Evolutionary conservation across 768 basidiomycete genomes (phyloP).

Genomic region (Floccularia luteovirens): DNA sequence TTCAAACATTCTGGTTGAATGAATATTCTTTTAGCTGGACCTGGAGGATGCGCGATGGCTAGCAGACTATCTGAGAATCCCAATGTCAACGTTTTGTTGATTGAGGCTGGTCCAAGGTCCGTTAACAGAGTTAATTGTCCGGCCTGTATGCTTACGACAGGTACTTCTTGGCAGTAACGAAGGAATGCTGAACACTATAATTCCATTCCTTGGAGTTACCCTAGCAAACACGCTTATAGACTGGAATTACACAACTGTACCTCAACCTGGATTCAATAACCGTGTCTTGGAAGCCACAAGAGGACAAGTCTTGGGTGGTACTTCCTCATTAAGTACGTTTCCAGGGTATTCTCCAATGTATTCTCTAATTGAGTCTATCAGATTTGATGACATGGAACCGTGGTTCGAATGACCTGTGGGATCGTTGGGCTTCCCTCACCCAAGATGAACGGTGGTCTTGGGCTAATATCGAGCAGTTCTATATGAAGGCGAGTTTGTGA

Average conservation of each 20-base stretch:
- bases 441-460: conserved; percentile 1
- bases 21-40: conserved; percentile 13
- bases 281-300: background rate
- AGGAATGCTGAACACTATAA: background rate
- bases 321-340: background rate
- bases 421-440: background rate
- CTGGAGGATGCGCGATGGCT: conserved; percentile 23
- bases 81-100: conserved; percentile 16
- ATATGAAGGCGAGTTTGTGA: background rate
- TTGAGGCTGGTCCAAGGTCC: conserved; percentile 21
- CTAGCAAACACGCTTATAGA: background rate
- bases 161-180: background rate
- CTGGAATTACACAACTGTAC: conserved; percentile 1
- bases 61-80: conserved; percentile 24
- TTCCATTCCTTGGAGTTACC: background rate
- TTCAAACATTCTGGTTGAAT: background rate
- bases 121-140: too few relatives aligned
- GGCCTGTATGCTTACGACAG: too few relatives aligned
- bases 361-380: background rate
- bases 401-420: conserved; percentile 1
- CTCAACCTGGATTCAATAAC: background rate
- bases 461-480: background rate
- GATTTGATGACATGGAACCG: conserved; percentile 2
- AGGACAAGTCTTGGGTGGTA: background rate
- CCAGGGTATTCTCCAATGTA: background rate